Evolutionary conservation across 1,284 basidiomycete genomes (phyloP).

Genomic region (Cryptococcus neoformans): DNA sequence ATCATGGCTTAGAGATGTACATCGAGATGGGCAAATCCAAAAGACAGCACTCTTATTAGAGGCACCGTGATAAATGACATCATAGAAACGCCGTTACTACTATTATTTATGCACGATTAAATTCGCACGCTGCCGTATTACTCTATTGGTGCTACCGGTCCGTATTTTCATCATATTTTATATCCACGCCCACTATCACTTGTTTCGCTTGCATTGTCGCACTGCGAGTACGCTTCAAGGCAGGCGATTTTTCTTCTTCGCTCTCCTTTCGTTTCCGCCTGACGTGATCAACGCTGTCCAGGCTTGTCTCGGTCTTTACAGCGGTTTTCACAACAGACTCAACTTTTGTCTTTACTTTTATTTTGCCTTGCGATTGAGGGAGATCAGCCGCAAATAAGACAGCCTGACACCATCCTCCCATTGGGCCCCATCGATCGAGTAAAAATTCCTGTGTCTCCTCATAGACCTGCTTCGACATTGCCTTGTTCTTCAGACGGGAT

Average conservation of each 20-base stretch:
- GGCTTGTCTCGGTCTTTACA: no score
- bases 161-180: not conserved
- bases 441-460: constrained; percentile 69
- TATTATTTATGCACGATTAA: no score
- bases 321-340: not conserved
- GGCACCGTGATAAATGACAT: no score
- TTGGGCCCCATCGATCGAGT: constrained; percentile 67
- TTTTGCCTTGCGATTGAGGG: not conserved
- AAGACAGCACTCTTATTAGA: no score
- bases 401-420: constrained; percentile 90
- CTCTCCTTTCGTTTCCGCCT: not conserved
- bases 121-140: not conserved
- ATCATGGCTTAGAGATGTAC: no score
- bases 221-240: constrained; percentile 13
- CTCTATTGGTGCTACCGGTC: not conserved
- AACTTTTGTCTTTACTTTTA: constrained; percentile 2
- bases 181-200: no score
- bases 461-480: constrained; percentile 75
- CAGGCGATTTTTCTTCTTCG: not conserved
- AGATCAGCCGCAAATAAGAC: constrained; percentile 56
- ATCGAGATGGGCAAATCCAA: no score
- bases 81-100: no score
- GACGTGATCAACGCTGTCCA: not conserved
- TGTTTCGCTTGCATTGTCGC: not conserved
- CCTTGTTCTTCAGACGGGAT: constrained; percentile 45